Evolutionary conservation across 2,329 filamentous ascomycete species (phyloP).

Genomic region (Capronia coronata): DNA sequence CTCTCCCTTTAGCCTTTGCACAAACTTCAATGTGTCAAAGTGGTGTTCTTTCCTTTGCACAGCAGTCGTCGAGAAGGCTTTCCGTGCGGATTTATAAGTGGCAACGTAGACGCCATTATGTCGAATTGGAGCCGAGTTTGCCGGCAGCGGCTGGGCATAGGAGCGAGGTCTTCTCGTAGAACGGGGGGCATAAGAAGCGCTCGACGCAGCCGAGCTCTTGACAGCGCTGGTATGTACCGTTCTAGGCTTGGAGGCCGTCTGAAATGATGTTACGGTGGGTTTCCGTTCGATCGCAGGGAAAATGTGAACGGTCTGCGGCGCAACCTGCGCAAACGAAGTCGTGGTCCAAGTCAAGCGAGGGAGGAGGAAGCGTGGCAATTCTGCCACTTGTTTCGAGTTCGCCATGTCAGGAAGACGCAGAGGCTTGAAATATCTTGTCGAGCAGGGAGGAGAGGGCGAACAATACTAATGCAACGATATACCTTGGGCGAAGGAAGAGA

Average conservation of each 20-base stretch:
- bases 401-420: conserved; percentile 32
- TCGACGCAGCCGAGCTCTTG: background rate
- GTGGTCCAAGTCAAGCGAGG: conserved; percentile 39
- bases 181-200: conserved; percentile 2
- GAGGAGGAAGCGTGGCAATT: conserved; percentile 40
- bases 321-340: conserved; percentile 10
- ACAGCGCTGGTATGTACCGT: conserved; percentile 10
- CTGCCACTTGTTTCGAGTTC: conserved; percentile 37
- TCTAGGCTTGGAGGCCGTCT: conserved; percentile 7
- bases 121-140: conserved; percentile 33
- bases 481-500: too few relatives aligned
- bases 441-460: background rate
- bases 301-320: conserved; percentile 12
- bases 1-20: conserved; percentile 79
- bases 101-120: conserved; percentile 46
- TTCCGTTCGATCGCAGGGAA: conserved; percentile 5
- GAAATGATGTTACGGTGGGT: conserved; percentile 11
- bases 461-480: background rate
- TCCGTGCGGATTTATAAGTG: conserved; percentile 37
- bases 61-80: conserved; percentile 58
- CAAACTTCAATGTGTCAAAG: conserved; percentile 97
- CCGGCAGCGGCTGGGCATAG: conserved; percentile 11
- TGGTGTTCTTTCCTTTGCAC: conserved; percentile 70
- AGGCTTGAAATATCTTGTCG: background rate
- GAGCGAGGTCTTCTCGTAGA: conserved; percentile 9